phyloP scores from a whole-genome alignment of 176 grass and related monocot genomes.

The Oryza meridionalis region DNA sequence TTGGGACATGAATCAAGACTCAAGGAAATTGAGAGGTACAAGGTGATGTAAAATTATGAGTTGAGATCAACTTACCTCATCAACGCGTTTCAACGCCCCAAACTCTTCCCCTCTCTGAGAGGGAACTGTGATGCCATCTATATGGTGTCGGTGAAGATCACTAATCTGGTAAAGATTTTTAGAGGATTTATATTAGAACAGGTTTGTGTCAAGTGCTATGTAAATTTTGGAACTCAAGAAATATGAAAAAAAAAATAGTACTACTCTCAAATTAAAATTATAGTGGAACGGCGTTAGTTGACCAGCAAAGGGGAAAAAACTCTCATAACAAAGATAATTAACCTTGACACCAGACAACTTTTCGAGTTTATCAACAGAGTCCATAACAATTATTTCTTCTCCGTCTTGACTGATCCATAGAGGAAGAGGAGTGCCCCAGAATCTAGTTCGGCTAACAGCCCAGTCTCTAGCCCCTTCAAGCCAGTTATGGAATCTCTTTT shows the following conservation, averaged over 20 bases:
- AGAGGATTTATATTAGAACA: background rate
- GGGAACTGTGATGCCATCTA: slow-evolving; percentile 97
- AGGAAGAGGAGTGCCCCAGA: slow-evolving; percentile 98
- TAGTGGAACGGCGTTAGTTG: background rate
- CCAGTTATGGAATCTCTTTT: slow-evolving; percentile 98
- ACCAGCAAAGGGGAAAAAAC: slow-evolving; percentile 9
- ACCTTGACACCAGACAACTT: slow-evolving; percentile 92
- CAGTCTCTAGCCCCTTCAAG: slow-evolving; percentile 98
- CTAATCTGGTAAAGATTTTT: slow-evolving; percentile 56
- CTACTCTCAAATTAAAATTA: slow-evolving; percentile 1
- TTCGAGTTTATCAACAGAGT: slow-evolving; percentile 94
- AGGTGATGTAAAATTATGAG: too few relatives aligned
- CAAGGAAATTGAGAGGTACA: too few relatives aligned
- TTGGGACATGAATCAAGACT: too few relatives aligned
- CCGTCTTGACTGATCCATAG: slow-evolving; percentile 93
- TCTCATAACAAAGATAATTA: slow-evolving; percentile 8
- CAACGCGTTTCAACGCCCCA: slow-evolving; percentile 86
- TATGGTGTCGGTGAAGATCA: slow-evolving; percentile 95
- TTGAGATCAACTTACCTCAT: slow-evolving; percentile 76
- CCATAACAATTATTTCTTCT: slow-evolving; percentile 86
- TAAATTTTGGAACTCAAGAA: too few relatives aligned
- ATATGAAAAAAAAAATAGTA: background rate
- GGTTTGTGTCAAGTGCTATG: background rate
- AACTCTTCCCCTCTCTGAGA: slow-evolving; percentile 70
- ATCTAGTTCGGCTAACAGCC: slow-evolving; percentile 93